Base-by-base conservation (phyloP, 192 early-diverging fungal species). In the Podochytrium sp. region DNA sequence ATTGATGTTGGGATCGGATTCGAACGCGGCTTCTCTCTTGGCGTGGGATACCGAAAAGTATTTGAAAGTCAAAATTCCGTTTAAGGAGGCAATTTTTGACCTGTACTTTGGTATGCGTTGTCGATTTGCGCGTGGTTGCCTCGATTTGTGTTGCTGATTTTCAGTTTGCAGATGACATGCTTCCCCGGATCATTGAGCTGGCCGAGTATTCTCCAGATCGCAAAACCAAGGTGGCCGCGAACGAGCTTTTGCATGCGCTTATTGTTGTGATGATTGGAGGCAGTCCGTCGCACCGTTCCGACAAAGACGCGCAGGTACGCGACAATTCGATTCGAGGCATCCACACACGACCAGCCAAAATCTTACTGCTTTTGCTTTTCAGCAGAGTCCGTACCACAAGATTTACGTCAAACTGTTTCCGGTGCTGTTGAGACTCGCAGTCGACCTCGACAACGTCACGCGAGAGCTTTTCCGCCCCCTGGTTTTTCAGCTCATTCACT, bases 181-280 rank as follows among this genome's bases (percentile, higher is more conserved):
- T 94, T 23, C 92, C 92, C 23, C 75, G 92, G 16, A 86, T 94
- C n/a, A 80, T 90, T 42, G 87, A 92, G 29, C 73, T 93, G n/a
- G 89, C 92, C 0, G 91, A 94, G 71, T 81, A 79, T 59, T 91
- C 92, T 6, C 81, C 90, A 0, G 89, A 92, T 50, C 75, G 92
- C 16, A 85, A 92, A 74, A 86, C 87, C n/a, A 93, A 93, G 76
- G 80, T 92, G 0, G 90, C 89, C 18, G 89, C 90, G 6, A 86
- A 90, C 43, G 92, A 94, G 69, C 72, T 93, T 0, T 70, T 94
- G 7, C 92, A 94, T 63, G 86, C 90, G 14, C 53, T 90, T 4
- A 76, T 90, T 6, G 75, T 94, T n/a, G 32, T 91, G 7, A 94
- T 94, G 91, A 82, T 94, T 40, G 92, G 92, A 1, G 84, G 83